Base-by-base conservation (phyloP, 495 filamentous ascomycete genomes). In the Trichoderma asperelloides region DNA sequence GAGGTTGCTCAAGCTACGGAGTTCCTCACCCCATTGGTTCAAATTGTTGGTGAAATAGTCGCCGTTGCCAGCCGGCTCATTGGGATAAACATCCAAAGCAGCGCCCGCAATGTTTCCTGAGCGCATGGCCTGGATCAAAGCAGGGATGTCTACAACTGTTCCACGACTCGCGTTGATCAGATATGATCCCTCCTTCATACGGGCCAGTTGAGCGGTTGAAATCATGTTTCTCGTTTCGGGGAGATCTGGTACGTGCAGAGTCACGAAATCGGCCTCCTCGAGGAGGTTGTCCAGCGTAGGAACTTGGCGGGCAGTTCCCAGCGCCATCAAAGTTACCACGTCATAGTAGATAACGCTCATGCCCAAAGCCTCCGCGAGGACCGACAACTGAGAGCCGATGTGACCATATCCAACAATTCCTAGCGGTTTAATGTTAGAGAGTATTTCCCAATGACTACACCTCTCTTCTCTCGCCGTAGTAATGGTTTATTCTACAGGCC, bases 301-400 rank as follows among this genome's bases (percentile, higher is more conserved):
- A 57, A 97, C 89, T 73, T 98, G 96, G 70, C 84, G 85, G 28
- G 93, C 86, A 5, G 88, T 93, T 55, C 96, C 96, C 72, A 99
- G 77, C 28, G 90, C 89, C 94, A 99, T 98, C 64, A 97, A 80
- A 71, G 91, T 95, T 63, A 96, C 76, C 11, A 96, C 86, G 77
- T 99, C 96, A 73, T 94, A 97, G 81, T 95, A 98, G 70, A 97
- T 89, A 68, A 99, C 95, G 2, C 82, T 87, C 93, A 99, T 97
- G 30, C 96, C 94, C 91, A 99, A 96, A 25, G 94, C 87, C 77
- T 99, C 96, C 27, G 94, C 92, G 64, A 99, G 82, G 45, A 99
- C 96, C 1, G 94, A 97, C 63, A 99, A 82, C 76, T 99, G 96
- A 65, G 91, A 94, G 69, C 96, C 96, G 72, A 99, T 98, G 71